phyloP scores from a whole-genome alignment of 495 filamentous ascomycete species.

The Talaromyces liani region DNA sequence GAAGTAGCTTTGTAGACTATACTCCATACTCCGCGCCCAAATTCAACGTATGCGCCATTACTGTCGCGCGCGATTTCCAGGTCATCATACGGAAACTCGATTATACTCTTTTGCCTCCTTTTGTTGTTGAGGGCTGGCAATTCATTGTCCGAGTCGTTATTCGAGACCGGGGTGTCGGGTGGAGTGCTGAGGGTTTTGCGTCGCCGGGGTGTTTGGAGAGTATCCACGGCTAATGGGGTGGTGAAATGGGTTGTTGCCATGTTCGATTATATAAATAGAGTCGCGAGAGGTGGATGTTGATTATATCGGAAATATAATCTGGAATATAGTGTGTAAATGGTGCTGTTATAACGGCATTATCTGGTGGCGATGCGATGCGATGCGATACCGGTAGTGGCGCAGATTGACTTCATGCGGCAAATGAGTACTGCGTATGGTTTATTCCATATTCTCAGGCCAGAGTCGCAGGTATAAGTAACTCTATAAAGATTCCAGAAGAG shows the following conservation, averaged over 20 bases:
- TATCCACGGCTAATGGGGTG: neutral
- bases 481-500: neutral
- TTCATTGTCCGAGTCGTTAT: neutral
- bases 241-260: conserved; percentile 4
- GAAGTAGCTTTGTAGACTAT: conserved; percentile 47
- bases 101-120: neutral
- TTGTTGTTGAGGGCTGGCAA: neutral
- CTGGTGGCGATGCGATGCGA: neutral
- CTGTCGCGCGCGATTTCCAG: conserved; percentile 27
- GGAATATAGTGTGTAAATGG: neutral
- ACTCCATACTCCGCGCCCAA: conserved; percentile 55
- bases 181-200: conserved; percentile 4
- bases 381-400: neutral
- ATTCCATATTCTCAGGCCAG: neutral
- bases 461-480: neutral
- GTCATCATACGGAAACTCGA: conserved; percentile 24
- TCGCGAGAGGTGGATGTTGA: neutral
- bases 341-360: neutral
- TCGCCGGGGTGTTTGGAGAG: neutral
- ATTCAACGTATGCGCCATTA: conserved; percentile 27
- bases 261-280: neutral
- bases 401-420: conserved; percentile 5
- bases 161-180: neutral
- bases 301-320: neutral
- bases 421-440: conserved; percentile 11